Base-by-base conservation (phyloP, 1,139 yeast genomes). In the Debaryomycetaceae sp. region DNA sequence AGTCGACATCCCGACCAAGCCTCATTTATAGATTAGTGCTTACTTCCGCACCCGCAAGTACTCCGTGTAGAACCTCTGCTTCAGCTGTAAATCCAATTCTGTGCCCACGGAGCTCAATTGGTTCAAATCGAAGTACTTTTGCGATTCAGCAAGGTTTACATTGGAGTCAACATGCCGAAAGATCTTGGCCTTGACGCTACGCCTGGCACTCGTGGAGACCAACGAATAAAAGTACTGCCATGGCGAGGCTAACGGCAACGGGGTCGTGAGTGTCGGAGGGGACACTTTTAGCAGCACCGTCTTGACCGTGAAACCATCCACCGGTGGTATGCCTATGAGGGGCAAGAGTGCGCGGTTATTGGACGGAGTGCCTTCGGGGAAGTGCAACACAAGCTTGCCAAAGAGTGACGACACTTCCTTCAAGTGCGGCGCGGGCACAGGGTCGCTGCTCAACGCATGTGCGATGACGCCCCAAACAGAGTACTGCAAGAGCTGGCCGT, bases 311-410 rank as follows among this genome's bases (percentile, higher is more conserved):
- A 54, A 53, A 1, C 38, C 34, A n/a, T 42, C 44, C 23, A 51
- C 18, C 28, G 32, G 19, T 17, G 39, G 31, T 45, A 37, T 10
- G 33, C 14, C 29, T 5, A 46, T 43, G 39, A 75, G 73, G 11
- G 80, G 78, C 34, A 78, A 56, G 0, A 78, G 48, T 0, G 79
- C 66, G 41, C 72, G 74, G 35, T 82, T 82, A 46, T 81, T 82
- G 1, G 85, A 72, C 0, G 85, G 64, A 0, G 88, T 78, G 1
- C 88, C 88, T 47, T 83, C 93, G 14, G 75, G 59, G 31, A 81
- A 69, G 28, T 78, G 46, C 37, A 64, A 73, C 3, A 70, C 61
- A n/a, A 64, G 53, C 28, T 63, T 62, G 10, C 51, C 48, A 18
- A 51, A 49, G 12, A 59, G 46, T 13, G 45, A 44, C 3, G 48